Conservation (phyloP, 352 stramenopile species). For the Phytophthora pisi region DNA sequence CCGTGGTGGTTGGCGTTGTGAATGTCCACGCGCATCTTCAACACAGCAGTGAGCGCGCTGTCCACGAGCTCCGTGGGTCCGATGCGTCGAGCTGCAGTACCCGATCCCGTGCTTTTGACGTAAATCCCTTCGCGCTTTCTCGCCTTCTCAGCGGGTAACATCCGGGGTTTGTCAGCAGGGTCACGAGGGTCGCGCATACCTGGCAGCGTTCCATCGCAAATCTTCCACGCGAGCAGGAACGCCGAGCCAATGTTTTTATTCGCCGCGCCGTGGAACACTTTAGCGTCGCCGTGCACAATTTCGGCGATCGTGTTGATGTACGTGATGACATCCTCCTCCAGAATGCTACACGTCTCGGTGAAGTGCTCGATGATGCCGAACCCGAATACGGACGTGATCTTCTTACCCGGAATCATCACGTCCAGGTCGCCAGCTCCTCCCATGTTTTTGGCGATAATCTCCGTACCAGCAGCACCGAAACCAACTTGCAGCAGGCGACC, state of each 20-base stretch:
- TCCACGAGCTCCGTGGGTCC: slow-evolving; percentile 90
- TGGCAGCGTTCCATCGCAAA: slow-evolving; percentile 90
- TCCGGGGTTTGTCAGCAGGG: slow-evolving; percentile 68
- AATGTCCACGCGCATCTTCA: slow-evolving; percentile 97
- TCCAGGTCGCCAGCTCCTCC: slow-evolving; percentile 92
- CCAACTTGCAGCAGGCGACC: slow-evolving; percentile 95
- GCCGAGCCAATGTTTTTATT: slow-evolving; percentile 97
- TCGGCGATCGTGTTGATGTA: slow-evolving; percentile 98
- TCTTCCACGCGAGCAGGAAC: slow-evolving; percentile 96
- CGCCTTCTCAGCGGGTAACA: slow-evolving; percentile 65
- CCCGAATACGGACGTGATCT: slow-evolving; percentile 96
- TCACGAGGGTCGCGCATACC: slow-evolving; percentile 87
- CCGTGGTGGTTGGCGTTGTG: slow-evolving; percentile 92
- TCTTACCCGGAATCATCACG: slow-evolving; percentile 97
- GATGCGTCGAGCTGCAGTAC: slow-evolving; percentile 49
- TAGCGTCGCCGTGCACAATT: slow-evolving; percentile 95
- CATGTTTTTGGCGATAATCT: slow-evolving; percentile 99
- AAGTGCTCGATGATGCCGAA: slow-evolving; percentile 98
- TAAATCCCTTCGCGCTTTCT: slow-evolving; percentile 71
- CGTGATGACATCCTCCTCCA: slow-evolving; percentile 96
- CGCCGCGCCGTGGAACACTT: slow-evolving; percentile 93
- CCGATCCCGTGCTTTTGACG: slow-evolving; percentile 61
- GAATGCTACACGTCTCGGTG: slow-evolving; percentile 90
- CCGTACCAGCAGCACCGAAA: slow-evolving; percentile 96
- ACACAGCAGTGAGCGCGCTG: slow-evolving; percentile 94